Base-by-base conservation (phyloP, 2,329 filamentous ascomycete species). In the Claviceps cyperi region DNA sequence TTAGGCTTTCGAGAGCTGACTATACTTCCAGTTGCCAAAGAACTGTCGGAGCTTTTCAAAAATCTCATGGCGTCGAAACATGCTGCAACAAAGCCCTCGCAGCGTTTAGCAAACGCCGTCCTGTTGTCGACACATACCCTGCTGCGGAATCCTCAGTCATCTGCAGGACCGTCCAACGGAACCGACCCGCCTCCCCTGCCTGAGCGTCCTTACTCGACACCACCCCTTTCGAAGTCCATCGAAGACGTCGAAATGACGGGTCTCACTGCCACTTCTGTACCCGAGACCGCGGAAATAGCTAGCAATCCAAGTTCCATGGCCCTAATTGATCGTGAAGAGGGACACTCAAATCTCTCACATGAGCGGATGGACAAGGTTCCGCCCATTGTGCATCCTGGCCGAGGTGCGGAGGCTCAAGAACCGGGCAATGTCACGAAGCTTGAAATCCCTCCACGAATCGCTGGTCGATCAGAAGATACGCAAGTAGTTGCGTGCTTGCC, bases 61-160 rank as follows among this genome's bases (percentile, higher is more conserved):
- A 75, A 80, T 51, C 80, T 95, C 61, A 81, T 84, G 52, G 75
- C 72, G 1, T 81, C 83, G 1, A 69, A 77, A 4, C 70, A 74
- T 40, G 67, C 73, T 11, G 81, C 76, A 15, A 80, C 90, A 32
- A 78, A 75, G 43, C 89, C 89, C 1, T 81, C 82, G 3, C 82
- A 84, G 57, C 80, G 87, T 55, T 74, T 96, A 36, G 89, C 89
- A 24, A 83, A 88, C 47, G 77, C 90, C 39, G 89, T 89, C 1
- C 72, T 95, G 21, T 78, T 86, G 1, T 72, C 72, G 3, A 73
- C 70, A 0, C 64, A 66, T 41, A 65, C 65, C 1, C 58, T 69
- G 5, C 59, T 68, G 4, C 62, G 62, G 22, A 60, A 62, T 24
- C 50, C 60, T 1, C 66, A 65, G 49, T 56, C 58, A 48, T 44